phyloP scores from a whole-genome alignment of 371 early-diverging fungal genomes.

The Mortierella sp. region DNA sequence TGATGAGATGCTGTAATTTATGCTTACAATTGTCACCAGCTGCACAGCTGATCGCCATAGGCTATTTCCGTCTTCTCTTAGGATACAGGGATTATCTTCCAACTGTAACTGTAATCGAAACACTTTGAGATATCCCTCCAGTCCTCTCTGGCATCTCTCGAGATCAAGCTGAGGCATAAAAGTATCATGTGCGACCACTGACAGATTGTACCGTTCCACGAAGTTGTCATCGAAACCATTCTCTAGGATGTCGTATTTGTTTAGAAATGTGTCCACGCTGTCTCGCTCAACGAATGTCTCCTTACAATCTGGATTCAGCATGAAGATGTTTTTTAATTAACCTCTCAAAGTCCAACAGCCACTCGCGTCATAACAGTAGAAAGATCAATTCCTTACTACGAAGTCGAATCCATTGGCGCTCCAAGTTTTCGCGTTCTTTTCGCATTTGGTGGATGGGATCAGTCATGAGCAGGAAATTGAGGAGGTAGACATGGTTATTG shows the following conservation, averaged over 20 bases:
- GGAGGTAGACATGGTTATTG: constrained; percentile 24
- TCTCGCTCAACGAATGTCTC: neutral
- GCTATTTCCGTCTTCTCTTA: neutral
- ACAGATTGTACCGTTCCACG: constrained; percentile 19
- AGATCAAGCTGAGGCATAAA: constrained; percentile 22
- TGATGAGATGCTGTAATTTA: neutral
- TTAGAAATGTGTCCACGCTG: constrained; percentile 7
- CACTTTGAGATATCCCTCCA: constrained; percentile 11
- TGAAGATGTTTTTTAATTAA: neutral
- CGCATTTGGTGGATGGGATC: constrained; percentile 24
- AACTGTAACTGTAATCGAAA: constrained; percentile 14
- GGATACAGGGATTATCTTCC: neutral
- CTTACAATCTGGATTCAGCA: constrained; percentile 15
- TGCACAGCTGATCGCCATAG: constrained; percentile 21
- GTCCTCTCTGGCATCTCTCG: neutral
- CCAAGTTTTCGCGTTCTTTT: constrained; percentile 19
- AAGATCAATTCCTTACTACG: neutral
- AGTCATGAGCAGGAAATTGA: constrained; percentile 15
- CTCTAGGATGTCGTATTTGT: constrained; percentile 25
- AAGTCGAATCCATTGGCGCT: constrained; percentile 19
- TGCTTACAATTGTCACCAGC: constrained; percentile 18
- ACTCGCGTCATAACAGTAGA: neutral
- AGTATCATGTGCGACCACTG: constrained; percentile 14
- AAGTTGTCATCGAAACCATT: constrained; percentile 15
- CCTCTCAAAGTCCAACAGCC: neutral